Conservation (phyloP, 148 eudicot species). For the Rhododendron simsii region DNA sequence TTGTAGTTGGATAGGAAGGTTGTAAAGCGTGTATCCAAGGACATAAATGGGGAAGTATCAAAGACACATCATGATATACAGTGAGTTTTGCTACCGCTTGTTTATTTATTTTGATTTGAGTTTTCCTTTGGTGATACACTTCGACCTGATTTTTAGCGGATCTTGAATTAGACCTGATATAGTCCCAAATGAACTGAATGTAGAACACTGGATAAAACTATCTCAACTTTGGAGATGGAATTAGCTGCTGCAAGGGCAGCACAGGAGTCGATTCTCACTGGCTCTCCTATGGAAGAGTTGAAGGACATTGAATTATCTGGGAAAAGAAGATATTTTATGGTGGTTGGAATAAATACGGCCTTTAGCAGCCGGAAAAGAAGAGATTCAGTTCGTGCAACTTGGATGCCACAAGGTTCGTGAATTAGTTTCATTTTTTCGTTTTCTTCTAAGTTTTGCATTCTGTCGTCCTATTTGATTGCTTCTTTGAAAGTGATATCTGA, state of each 20-base stretch:
- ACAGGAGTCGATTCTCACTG: conserved; percentile 58
- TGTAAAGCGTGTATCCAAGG: conserved; percentile 38
- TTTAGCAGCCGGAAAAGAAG: conserved; percentile 89
- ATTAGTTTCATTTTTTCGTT: not conserved
- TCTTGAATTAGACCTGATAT: conserved; percentile 3
- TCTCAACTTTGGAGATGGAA: conserved; percentile 69
- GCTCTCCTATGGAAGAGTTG: conserved; percentile 54
- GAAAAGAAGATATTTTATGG: conserved; percentile 80
- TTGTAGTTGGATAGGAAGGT: conserved; percentile 34
- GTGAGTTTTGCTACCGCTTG: conserved; percentile 37
- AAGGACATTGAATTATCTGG: conserved; percentile 29
- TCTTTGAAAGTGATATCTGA: conserved; percentile 1
- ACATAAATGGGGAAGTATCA: conserved; percentile 29
- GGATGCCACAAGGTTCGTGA: conserved; percentile 87
- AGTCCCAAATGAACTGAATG: not conserved
- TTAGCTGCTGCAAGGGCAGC: conserved; percentile 68
- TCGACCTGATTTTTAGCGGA: not conserved
- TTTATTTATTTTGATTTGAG: not conserved
- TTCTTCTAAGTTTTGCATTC: not conserved
- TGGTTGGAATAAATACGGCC: conserved; percentile 87
- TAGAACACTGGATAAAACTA: conserved; percentile 69
- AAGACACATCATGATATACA: conserved; percentile 36
- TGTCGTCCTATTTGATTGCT: not conserved
- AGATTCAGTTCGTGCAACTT: conserved; percentile 91
- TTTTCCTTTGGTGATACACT: not conserved